Conservation (phyloP, 2,329 filamentous ascomycete genomes). For the Seiridium unicorne region DNA sequence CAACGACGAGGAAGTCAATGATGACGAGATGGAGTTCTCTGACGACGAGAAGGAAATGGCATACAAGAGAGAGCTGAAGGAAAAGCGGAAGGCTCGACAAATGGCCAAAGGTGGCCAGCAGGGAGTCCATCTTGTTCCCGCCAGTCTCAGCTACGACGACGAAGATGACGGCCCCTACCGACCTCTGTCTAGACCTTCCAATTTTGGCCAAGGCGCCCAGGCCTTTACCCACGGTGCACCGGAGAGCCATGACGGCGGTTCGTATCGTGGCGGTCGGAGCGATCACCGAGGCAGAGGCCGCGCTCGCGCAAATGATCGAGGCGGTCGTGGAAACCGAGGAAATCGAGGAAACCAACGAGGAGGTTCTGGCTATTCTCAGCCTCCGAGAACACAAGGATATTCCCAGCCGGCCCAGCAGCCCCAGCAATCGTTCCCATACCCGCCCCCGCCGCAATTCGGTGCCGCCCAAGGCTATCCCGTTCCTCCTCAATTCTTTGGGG, state of each 20-base stretch:
- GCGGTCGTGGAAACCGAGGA: slow-evolving; percentile 32
- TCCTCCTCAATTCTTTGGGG: slow-evolving; percentile 27
- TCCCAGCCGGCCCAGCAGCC: slow-evolving; percentile 34
- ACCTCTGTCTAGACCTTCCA: slow-evolving; percentile 66
- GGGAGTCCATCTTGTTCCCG: slow-evolving; percentile 29
- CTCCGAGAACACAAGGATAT: slow-evolving; percentile 28
- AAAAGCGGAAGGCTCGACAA: slow-evolving; percentile 53
- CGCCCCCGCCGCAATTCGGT: slow-evolving; percentile 31
- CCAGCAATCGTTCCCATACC: slow-evolving; percentile 15
- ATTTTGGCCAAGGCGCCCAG: slow-evolving; percentile 51
- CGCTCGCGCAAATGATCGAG: slow-evolving; percentile 12
- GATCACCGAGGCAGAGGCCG: slow-evolving; percentile 45
- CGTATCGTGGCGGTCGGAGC: slow-evolving; percentile 40
- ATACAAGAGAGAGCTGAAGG: slow-evolving; percentile 68
- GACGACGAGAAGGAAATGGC: slow-evolving; percentile 94
- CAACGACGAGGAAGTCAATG: slow-evolving; percentile 84
- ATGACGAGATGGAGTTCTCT: slow-evolving; percentile 91
- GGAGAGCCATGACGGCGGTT: slow-evolving; percentile 20
- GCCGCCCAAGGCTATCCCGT: slow-evolving; percentile 26
- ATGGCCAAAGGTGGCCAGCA: slow-evolving; percentile 35
- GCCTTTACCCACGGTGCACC: slow-evolving; percentile 34
- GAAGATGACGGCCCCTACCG: slow-evolving; percentile 66
- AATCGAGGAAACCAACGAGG: slow-evolving; percentile 31
- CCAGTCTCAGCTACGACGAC: slow-evolving; percentile 62
- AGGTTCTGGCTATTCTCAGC: slow-evolving; percentile 42